Conservation (phyloP, 306 rosid species). For the Corylus heterophylla region DNA sequence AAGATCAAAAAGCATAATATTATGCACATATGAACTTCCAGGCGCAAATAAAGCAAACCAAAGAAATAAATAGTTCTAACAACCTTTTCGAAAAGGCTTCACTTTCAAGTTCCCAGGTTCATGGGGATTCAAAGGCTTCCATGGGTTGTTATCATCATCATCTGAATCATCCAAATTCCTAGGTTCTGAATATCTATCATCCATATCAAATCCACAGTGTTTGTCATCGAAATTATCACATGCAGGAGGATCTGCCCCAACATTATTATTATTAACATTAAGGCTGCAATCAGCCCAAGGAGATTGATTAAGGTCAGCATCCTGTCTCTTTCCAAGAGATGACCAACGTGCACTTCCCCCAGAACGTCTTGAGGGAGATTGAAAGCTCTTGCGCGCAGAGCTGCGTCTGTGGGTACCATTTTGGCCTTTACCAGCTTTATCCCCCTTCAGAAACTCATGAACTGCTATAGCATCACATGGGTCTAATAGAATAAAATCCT, state of each 20-base stretch:
- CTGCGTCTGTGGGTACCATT: conserved; percentile 51
- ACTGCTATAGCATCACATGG: conserved; percentile 70
- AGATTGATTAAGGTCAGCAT: conserved; percentile 43
- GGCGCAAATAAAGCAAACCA: background rate
- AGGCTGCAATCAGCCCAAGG: conserved; percentile 37
- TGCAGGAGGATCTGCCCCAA: conserved; percentile 45
- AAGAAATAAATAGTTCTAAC: conserved; percentile 16
- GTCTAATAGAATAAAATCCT: conserved; percentile 83
- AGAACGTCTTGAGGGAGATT: conserved; percentile 58
- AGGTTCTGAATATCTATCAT: conserved; percentile 54
- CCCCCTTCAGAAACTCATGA: conserved; percentile 56
- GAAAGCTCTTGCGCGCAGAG: conserved; percentile 53
- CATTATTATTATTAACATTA: conserved; percentile 39
- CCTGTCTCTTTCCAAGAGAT: conserved; percentile 51
- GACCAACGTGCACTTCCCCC: conserved; percentile 63
- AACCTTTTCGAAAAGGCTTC: conserved; percentile 91
- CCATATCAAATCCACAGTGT: conserved; percentile 48
- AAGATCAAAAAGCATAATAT: conserved; percentile 8
- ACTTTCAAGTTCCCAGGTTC: conserved; percentile 77
- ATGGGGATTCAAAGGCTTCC: conserved; percentile 98
- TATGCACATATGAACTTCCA: conserved; percentile 9
- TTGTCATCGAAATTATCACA: conserved; percentile 40
- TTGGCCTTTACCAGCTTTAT: conserved; percentile 41
- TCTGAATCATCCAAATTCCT: conserved; percentile 54
- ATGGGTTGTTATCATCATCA: conserved; percentile 65